Base-by-base conservation (phyloP, 805 yeast genomes). In the Ogataea methanolica region DNA sequence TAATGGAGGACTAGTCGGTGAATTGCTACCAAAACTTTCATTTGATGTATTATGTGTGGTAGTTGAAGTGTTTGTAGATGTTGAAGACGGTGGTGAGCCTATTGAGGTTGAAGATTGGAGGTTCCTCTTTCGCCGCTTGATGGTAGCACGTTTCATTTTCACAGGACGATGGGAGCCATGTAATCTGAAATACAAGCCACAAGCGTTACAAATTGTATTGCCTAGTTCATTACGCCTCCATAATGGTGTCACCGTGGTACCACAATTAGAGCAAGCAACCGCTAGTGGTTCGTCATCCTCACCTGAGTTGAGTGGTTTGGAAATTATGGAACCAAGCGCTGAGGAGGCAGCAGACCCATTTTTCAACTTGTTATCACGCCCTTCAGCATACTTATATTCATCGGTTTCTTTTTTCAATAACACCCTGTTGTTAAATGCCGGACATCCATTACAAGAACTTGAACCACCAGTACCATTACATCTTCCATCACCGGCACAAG, bases 381-480 rank as follows among this genome's bases (percentile, higher is more conserved):
- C 31, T 9, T 26, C 31, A 26, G 31, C 9, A 26, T 26, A 6
- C 7, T 26, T 26, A 11, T n/a, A 12, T 16, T 33, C 33, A 17
- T 45, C 36, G 22, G 40, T 41, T 16, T 38, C 23, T 17, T 55
- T 44, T 6, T 52, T 60, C 23, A 76, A 57, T 17, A 76, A 68
- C 22, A 79, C 73, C 51, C 95, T 73, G 65, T 87, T 88, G 62
- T 88, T 87, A 61, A 65, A 86, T 5, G 94, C 88, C 2, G 96
- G 94, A 60, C 96, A 88, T 2, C 91, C 90, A 52, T 79, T 73
- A 64, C 96, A 88, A 4, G 88, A 88, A 6, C 74, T 74, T 2
- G 89, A 67, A 1, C 96, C 96, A 6, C 96, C 96, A 3, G 91
- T 87, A 3, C 96, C 96, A 58, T 88, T 87, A 64, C 96, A 88